Conservation (phyloP, 2,329 filamentous ascomycete genomes). For the Colletotrichum noveboracense region DNA sequence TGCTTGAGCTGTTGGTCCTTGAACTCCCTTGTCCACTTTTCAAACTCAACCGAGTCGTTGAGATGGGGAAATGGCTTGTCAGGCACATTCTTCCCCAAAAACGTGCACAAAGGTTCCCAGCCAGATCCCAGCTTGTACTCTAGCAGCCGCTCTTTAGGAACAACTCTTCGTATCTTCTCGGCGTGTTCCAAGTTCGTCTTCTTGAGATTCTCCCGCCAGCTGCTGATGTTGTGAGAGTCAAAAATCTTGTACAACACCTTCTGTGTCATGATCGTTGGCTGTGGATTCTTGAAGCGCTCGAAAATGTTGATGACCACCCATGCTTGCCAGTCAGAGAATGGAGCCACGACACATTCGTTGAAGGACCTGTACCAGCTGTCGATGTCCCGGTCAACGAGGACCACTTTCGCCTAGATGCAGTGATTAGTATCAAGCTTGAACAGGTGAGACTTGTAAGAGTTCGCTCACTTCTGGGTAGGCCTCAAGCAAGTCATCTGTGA, state of each 20-base stretch:
- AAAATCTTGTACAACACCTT: not conserved
- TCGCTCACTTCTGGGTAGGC: constrained; percentile 41
- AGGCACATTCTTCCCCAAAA: constrained; percentile 39
- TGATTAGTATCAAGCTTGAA: not conserved
- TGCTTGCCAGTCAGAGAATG: not conserved
- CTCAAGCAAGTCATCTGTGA: constrained; percentile 42
- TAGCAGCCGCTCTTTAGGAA: constrained; percentile 26
- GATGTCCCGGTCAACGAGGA: constrained; percentile 35
- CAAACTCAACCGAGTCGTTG: constrained; percentile 25
- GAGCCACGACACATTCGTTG: not conserved
- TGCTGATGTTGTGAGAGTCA: not conserved
- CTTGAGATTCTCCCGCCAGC: not conserved
- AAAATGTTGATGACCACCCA: not conserved
- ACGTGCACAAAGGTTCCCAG: constrained; percentile 40
- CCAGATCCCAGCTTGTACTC: constrained; percentile 41
- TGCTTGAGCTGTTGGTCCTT: not conserved
- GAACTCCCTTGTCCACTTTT: not conserved
- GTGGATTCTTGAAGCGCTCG: not conserved
- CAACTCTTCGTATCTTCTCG: not conserved
- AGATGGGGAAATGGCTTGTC: constrained; percentile 35
- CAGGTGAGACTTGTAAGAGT: not conserved
- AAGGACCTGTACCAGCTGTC: constrained; percentile 29
- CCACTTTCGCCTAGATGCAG: constrained; percentile 36
- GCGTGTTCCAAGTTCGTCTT: not conserved
- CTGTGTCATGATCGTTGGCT: not conserved